Conservation (phyloP, 2,329 filamentous ascomycete species). For the Cercospora berteroae region DNA sequence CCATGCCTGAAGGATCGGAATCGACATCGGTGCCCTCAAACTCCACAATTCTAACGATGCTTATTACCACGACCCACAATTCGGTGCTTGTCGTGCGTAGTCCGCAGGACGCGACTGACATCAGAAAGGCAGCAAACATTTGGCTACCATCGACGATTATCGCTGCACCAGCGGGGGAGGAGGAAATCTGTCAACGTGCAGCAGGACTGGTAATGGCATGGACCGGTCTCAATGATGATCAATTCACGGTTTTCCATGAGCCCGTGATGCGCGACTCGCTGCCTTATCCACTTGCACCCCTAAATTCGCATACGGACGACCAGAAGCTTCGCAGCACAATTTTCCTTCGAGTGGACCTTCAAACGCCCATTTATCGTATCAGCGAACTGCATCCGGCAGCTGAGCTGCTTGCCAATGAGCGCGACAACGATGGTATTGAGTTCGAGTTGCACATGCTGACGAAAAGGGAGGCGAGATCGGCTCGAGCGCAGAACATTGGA, state of each 20-base stretch:
- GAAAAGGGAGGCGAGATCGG: background rate
- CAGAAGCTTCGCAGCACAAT: background rate
- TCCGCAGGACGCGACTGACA: background rate
- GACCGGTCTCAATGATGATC: background rate
- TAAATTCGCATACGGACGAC: background rate
- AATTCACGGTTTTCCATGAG: background rate
- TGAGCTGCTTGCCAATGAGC: background rate
- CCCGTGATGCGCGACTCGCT: background rate
- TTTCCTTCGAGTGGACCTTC: background rate
- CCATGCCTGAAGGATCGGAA: background rate
- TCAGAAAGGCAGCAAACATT: background rate
- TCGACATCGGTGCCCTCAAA: background rate
- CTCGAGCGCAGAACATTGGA: background rate
- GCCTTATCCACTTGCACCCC: background rate
- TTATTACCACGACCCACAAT: background rate
- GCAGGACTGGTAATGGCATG: background rate
- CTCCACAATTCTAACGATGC: background rate
- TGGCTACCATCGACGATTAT: constrained; percentile 2
- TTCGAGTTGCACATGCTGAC: background rate
- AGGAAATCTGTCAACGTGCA: background rate
- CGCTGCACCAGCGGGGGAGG: background rate
- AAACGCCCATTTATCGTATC: background rate
- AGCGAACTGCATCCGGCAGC: background rate
- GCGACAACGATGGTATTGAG: background rate
- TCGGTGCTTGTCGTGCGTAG: background rate